Conservation (phyloP, 129 eudicot species). For the Flaveria sonorensis region DNA sequence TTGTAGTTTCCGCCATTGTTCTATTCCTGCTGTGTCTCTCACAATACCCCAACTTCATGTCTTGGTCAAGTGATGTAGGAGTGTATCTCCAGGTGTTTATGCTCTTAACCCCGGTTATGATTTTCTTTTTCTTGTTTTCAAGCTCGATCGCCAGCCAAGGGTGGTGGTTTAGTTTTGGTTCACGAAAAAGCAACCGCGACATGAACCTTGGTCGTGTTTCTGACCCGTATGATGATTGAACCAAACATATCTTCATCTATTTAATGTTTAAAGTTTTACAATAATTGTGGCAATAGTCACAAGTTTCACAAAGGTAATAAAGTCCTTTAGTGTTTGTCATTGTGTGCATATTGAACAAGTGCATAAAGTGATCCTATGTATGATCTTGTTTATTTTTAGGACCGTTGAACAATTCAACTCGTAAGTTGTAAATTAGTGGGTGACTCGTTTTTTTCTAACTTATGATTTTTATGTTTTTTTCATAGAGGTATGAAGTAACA, state of each 20-base stretch:
- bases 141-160: constrained; percentile 30
- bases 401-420: no score
- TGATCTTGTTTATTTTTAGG: background rate
- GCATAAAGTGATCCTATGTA: background rate
- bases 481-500: no score
- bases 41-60: constrained; percentile 51
- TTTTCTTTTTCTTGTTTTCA: constrained; percentile 49
- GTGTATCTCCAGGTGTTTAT: constrained; percentile 46
- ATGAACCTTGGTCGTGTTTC: constrained; percentile 15
- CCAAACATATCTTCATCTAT: background rate
- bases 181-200: constrained; percentile 13
- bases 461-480: no score
- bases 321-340: background rate
- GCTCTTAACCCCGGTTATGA: constrained; percentile 51
- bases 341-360: background rate
- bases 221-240: constrained; percentile 16
- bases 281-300: background rate
- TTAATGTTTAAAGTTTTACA: background rate
- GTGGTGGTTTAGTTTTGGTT: constrained; percentile 37
- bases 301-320: background rate
- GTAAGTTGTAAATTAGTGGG: no score
- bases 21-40: constrained; percentile 59
- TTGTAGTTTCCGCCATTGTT: constrained; percentile 57
- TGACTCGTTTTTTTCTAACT: no score
- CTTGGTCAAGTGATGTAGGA: constrained; percentile 37